These are phyloP conservation scores for Lentinus brumalis DNA, from an alignment of 768 basidiomycete species.

Conservation along the genomic window DNA sequence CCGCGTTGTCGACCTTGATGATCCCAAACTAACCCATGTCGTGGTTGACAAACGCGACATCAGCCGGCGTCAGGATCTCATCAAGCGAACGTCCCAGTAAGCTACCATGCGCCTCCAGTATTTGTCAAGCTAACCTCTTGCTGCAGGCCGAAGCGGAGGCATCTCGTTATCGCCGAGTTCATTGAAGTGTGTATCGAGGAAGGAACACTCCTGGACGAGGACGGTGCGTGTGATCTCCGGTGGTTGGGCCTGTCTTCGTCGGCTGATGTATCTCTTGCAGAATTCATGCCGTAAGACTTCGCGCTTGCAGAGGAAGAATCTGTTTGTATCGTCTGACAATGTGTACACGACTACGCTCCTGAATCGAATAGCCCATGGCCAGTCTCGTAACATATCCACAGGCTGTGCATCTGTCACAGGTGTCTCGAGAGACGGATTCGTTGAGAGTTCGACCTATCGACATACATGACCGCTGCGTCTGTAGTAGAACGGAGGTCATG, in stretches of 20 bases:
- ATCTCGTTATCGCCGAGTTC: conserved; percentile 77
- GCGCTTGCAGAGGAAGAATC: background rate
- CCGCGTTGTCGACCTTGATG: conserved; percentile 61
- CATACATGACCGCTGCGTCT: too few relatives aligned
- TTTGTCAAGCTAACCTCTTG: background rate
- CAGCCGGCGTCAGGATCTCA: conserved; percentile 69
- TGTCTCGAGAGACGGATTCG: background rate
- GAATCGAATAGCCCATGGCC: too few relatives aligned
- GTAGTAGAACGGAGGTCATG: too few relatives aligned
- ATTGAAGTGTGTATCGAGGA: conserved; percentile 83
- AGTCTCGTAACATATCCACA: too few relatives aligned
- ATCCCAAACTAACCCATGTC: conserved; percentile 85
- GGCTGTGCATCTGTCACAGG: too few relatives aligned
- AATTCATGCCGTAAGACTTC: background rate
- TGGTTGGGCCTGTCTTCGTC: too few relatives aligned
- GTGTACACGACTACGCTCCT: too few relatives aligned
- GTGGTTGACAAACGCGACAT: conserved; percentile 82
- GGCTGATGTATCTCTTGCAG: background rate
- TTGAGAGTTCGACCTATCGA: background rate
- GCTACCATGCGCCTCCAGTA: conserved; percentile 22
- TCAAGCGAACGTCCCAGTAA: conserved; percentile 71
- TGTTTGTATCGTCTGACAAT: too few relatives aligned
- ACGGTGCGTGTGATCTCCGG: conserved; percentile 50
- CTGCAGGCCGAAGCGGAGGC: conserved; percentile 74
- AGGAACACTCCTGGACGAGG: conserved; percentile 80